Conservation (phyloP, 768 basidiomycete species). For the Amanita inopinata region DNA sequence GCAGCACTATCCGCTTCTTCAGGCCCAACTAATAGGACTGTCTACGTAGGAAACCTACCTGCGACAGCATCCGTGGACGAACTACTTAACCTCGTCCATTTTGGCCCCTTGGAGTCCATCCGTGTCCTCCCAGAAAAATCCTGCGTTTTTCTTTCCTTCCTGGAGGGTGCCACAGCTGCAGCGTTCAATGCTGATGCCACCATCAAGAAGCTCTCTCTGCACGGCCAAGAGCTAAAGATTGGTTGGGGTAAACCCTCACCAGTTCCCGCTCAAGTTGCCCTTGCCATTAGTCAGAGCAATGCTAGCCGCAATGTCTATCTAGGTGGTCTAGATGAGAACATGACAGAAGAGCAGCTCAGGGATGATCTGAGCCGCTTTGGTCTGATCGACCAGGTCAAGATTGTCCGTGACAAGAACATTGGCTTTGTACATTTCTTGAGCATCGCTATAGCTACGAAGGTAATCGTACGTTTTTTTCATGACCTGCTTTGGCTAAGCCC, state of each 20-base stretch:
- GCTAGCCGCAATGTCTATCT: conserved; percentile 96
- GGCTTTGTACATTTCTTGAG: conserved; percentile 98
- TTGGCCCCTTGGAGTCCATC: conserved; percentile 92
- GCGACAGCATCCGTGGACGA: conserved; percentile 95
- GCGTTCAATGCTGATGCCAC: conserved; percentile 97
- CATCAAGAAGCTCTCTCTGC: conserved; percentile 86
- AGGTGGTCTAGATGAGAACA: conserved; percentile 82
- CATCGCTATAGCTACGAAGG: conserved; percentile 93
- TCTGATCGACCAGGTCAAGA: conserved; percentile 98
- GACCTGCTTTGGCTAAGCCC: conserved; percentile 5
- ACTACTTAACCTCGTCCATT: conserved; percentile 94
- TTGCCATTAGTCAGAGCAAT: conserved; percentile 85
- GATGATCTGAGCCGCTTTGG: conserved; percentile 92
- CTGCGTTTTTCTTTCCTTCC: conserved; percentile 97
- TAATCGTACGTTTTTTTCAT: conserved; percentile 23
- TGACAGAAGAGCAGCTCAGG: conserved; percentile 85
- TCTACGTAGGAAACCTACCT: conserved; percentile 95
- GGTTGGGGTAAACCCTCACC: conserved; percentile 96
- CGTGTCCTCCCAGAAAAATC: conserved; percentile 94
- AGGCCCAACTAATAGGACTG: conserved; percentile 72
- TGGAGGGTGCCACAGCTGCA: conserved; percentile 86
- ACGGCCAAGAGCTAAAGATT: conserved; percentile 95
- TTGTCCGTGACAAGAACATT: conserved; percentile 98
- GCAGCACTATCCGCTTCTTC: conserved; percentile 60
- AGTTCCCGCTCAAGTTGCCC: conserved; percentile 76